Percentiles rank a stretch among this genome's conserved stretches.
Conservation (phyloP, 2,329 filamentous ascomycete genomes). For the Fusarium nelsonii region DNA sequence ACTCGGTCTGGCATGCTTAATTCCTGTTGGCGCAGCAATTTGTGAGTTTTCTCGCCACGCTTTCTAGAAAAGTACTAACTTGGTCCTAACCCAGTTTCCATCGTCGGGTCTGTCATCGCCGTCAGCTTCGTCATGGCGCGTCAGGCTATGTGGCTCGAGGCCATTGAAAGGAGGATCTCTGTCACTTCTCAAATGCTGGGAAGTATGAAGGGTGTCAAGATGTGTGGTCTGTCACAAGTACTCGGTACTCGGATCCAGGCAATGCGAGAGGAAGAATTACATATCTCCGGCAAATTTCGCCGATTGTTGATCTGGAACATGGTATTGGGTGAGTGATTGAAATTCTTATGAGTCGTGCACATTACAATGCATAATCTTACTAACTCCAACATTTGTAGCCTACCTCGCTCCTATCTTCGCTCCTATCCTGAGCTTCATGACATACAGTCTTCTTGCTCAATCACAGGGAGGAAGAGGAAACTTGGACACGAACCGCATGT, state of each 20-base stretch:
- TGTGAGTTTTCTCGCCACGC: not conserved
- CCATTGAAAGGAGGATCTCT: constrained; percentile 48
- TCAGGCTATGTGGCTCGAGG: constrained; percentile 46
- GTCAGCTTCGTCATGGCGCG: constrained; percentile 46
- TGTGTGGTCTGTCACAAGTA: constrained; percentile 45
- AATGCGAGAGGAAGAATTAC: constrained; percentile 22
- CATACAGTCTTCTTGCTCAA: constrained; percentile 33
- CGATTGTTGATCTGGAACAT: constrained; percentile 39
- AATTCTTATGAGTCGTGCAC: accelerated
- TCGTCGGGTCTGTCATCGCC: constrained; percentile 43
- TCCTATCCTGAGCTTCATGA: constrained; percentile 28
- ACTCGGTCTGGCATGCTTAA: constrained; percentile 30
- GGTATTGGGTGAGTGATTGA: constrained; percentile 23
- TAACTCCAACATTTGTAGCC: not conserved
- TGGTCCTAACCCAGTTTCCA: constrained; percentile 22
- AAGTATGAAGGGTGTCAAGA: constrained; percentile 52
- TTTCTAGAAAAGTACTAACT: not conserved
- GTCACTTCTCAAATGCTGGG: constrained; percentile 48
- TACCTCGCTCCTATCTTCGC: constrained; percentile 39
- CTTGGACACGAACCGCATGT: constrained; percentile 36
- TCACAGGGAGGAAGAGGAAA: constrained; percentile 10
- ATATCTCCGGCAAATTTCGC: constrained; percentile 29
- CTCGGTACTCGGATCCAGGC: constrained; percentile 32
- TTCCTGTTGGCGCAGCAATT: constrained; percentile 35
- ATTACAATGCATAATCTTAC: not conserved